phyloP scores from a whole-genome alignment of 768 basidiomycete genomes.

The Suillus variegatus region DNA sequence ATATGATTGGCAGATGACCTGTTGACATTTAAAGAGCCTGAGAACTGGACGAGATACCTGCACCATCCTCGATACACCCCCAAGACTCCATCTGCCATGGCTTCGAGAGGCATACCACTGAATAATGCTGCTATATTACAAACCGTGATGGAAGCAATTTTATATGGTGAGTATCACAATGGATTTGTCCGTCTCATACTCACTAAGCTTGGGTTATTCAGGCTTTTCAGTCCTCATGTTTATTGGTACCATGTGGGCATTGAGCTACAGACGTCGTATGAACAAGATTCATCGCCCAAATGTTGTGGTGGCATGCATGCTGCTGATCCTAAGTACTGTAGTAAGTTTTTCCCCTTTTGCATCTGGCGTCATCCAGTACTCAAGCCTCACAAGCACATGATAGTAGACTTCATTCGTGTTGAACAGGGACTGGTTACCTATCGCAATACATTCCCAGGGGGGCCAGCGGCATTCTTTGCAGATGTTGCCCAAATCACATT shows the following conservation, averaged over 20 bases:
- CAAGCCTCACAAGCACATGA: not conserved
- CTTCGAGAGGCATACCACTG: not conserved
- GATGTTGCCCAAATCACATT: conserved; percentile 21
- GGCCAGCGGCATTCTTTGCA: conserved; percentile 24
- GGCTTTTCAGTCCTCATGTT: not conserved
- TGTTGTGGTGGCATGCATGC: not conserved
- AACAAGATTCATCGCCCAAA: not conserved
- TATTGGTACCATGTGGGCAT: not conserved
- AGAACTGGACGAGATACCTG: too few relatives aligned
- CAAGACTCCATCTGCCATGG: too few relatives aligned
- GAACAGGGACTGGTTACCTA: conserved; percentile 18
- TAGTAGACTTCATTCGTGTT: conserved; percentile 5
- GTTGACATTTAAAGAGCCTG: too few relatives aligned
- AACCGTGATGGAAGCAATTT: not conserved
- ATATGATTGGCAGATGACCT: too few relatives aligned
- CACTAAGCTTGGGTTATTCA: not conserved
- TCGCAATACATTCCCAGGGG: conserved; percentile 21
- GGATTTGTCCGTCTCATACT: not conserved
- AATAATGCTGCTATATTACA: not conserved
- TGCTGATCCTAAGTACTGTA: conserved; percentile 1
- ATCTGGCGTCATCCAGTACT: not conserved
- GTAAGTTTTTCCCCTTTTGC: not conserved
- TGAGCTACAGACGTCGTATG: not conserved
- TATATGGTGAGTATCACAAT: not conserved
- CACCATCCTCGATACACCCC: too few relatives aligned